These are phyloP conservation scores for Fusarium devonianum DNA, from an alignment of 2,329 filamentous ascomycete genomes.

Conservation along the genomic window DNA sequence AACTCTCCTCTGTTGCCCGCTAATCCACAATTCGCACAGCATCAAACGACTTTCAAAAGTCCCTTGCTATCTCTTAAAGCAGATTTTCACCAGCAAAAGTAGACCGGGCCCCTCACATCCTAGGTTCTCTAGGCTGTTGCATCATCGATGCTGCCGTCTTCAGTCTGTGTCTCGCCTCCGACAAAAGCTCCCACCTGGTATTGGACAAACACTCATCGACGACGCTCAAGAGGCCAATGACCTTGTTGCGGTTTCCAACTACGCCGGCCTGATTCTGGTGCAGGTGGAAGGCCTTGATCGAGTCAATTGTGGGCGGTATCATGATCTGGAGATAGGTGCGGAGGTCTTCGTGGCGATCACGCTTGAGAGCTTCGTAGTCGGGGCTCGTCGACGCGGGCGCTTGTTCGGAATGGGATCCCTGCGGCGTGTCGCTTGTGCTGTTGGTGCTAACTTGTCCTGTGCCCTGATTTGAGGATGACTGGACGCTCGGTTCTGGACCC, in stretches of 20 bases:
- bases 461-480: slow-evolving; percentile 24
- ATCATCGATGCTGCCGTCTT: slow-evolving; percentile 41
- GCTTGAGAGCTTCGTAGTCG: slow-evolving; percentile 34
- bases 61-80: too few species aligned
- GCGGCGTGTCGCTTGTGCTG: slow-evolving; percentile 25
- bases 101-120: slow-evolving; percentile 31
- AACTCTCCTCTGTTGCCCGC: background rate
- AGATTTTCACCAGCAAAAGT: too few species aligned
- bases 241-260: slow-evolving; percentile 40
- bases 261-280: slow-evolving; percentile 42
- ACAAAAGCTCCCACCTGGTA: slow-evolving; percentile 38
- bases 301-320: slow-evolving; percentile 41
- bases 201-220: slow-evolving; percentile 38
- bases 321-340: slow-evolving; percentile 41
- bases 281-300: slow-evolving; percentile 40
- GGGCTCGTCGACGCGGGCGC: slow-evolving; percentile 24
- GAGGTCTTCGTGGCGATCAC: slow-evolving; percentile 39
- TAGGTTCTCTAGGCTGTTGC: slow-evolving; percentile 36
- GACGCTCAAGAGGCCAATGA: slow-evolving; percentile 38
- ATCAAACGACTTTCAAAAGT: too few species aligned
- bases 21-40: background rate
- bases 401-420: slow-evolving; percentile 28
- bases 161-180: slow-evolving; percentile 38
- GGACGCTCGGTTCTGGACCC: slow-evolving; percentile 29
- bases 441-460: slow-evolving; percentile 9